Percentiles rank a stretch among this genome's conserved stretches.
Conservation (phyloP, 2,329 filamentous ascomycete species). For the Aspergillus aculeatus region DNA sequence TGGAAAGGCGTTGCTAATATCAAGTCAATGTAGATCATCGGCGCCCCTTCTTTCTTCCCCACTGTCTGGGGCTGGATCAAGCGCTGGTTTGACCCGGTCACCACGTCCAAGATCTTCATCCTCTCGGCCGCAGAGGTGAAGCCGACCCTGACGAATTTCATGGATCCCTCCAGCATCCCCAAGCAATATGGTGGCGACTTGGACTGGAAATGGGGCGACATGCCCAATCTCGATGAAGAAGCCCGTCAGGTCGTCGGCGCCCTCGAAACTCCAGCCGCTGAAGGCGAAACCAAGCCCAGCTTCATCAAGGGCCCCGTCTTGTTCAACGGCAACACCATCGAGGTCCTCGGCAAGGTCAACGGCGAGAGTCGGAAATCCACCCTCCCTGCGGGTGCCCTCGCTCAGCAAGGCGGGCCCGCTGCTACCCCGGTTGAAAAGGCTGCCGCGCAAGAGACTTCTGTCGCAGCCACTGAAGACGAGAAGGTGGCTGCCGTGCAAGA, state of each 20-base stretch:
- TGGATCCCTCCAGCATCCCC: slow-evolving; percentile 79
- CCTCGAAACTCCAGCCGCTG: slow-evolving; percentile 28
- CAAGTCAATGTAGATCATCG: slow-evolving; percentile 64
- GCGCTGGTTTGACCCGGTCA: slow-evolving; percentile 92
- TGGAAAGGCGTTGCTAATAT: background rate
- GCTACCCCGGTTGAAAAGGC: background rate
- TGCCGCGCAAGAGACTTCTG: background rate
- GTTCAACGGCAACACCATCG: slow-evolving; percentile 34
- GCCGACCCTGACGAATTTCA: slow-evolving; percentile 74
- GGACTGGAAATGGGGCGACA: slow-evolving; percentile 75
- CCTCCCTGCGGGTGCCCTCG: slow-evolving; percentile 24
- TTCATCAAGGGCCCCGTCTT: slow-evolving; percentile 38
- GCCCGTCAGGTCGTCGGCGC: slow-evolving; percentile 34
- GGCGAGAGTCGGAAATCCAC: slow-evolving; percentile 31
- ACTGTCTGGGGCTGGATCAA: slow-evolving; percentile 93
- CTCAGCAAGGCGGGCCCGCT: background rate
- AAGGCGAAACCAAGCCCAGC: slow-evolving; percentile 26
- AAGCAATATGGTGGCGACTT: slow-evolving; percentile 86
- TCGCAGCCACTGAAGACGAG: background rate
- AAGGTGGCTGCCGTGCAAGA: background rate
- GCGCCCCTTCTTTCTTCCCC: slow-evolving; percentile 85
- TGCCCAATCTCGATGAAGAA: slow-evolving; percentile 66
- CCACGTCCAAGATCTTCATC: slow-evolving; percentile 95
- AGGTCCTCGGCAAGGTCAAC: slow-evolving; percentile 35
- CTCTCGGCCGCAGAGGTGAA: slow-evolving; percentile 71